phyloP scores from a whole-genome alignment of 106 monocot species.

The Alisma plantagoaquatica region DNA sequence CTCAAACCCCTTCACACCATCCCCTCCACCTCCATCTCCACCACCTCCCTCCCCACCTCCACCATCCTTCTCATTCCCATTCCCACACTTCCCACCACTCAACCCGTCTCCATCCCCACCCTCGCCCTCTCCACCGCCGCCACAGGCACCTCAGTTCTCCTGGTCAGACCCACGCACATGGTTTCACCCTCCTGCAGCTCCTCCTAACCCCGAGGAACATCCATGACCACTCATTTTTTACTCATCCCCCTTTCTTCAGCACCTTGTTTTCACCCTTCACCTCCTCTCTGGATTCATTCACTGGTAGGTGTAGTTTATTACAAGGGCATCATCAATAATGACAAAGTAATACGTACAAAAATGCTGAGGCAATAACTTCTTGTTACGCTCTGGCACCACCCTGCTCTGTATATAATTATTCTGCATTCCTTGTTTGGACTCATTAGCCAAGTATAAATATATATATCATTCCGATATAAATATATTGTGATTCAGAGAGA shows the following conservation, averaged over 20 bases:
- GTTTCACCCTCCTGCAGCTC: neutral
- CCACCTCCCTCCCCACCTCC: slow-evolving; percentile 6
- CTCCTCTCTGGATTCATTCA: neutral
- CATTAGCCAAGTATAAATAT: no score
- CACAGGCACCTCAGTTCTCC: neutral
- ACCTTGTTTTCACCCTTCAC: neutral
- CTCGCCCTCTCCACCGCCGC: neutral
- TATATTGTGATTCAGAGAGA: no score
- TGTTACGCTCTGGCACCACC: no score
- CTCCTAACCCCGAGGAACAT: neutral
- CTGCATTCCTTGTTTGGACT: no score
- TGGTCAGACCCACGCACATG: neutral
- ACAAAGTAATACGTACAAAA: no score
- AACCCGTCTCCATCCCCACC: no score
- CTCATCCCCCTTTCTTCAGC: neutral
- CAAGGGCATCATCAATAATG: no score
- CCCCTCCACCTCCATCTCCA: slow-evolving; percentile 10
- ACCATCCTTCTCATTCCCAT: no score
- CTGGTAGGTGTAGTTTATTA: neutral
- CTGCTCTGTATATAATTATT: no score
- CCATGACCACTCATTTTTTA: neutral
- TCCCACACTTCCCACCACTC: neutral
- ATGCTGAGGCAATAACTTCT: no score
- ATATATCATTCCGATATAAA: no score
- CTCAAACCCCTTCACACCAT: slow-evolving; percentile 18